phyloP scores from a whole-genome alignment of 2,329 filamentous ascomycete species.

The Botrytis cinerea region DNA sequence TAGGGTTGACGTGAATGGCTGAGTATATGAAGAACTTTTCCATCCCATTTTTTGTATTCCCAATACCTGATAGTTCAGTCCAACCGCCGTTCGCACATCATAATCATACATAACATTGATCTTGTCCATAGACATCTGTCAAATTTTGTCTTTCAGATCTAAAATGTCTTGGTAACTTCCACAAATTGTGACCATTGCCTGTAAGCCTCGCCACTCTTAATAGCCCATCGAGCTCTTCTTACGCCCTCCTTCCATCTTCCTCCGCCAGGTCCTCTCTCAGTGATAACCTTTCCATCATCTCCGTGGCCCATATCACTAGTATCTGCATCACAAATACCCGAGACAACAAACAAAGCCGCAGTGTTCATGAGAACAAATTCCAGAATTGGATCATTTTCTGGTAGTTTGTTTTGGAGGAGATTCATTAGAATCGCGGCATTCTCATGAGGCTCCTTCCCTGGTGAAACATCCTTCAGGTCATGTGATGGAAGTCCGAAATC shows the following conservation, averaged over 20 bases:
- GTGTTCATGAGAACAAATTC: slow-evolving; percentile 96
- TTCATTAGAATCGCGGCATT: slow-evolving; percentile 83
- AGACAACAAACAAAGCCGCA: slow-evolving; percentile 80
- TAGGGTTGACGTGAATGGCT: neutral
- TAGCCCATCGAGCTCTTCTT: slow-evolving; percentile 80
- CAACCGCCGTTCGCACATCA: neutral
- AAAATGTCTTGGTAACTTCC: slow-evolving; percentile 57
- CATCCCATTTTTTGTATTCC: neutral
- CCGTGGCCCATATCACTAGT: slow-evolving; percentile 75
- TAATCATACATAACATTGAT: neutral
- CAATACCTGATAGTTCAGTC: neutral
- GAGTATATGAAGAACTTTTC: slow-evolving; percentile 1
- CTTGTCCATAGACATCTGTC: neutral
- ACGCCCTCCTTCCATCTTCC: slow-evolving; percentile 95
- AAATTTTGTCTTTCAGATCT: neutral
- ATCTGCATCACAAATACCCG: slow-evolving; percentile 84
- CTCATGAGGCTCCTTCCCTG: slow-evolving; percentile 80
- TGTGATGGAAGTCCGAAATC: slow-evolving; percentile 84
- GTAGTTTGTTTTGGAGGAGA: slow-evolving; percentile 73
- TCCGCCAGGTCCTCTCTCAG: slow-evolving; percentile 80
- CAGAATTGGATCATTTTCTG: slow-evolving; percentile 77
- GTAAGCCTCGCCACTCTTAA: slow-evolving; percentile 84
- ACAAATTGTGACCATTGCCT: slow-evolving; percentile 83
- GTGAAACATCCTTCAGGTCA: slow-evolving; percentile 74
- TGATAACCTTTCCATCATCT: slow-evolving; percentile 78